A percentile compares a stretch with the other conserved stretches of the same genome.
Conservation (phyloP, 768 basidiomycete species). For the Pulveroboletus sp. region DNA sequence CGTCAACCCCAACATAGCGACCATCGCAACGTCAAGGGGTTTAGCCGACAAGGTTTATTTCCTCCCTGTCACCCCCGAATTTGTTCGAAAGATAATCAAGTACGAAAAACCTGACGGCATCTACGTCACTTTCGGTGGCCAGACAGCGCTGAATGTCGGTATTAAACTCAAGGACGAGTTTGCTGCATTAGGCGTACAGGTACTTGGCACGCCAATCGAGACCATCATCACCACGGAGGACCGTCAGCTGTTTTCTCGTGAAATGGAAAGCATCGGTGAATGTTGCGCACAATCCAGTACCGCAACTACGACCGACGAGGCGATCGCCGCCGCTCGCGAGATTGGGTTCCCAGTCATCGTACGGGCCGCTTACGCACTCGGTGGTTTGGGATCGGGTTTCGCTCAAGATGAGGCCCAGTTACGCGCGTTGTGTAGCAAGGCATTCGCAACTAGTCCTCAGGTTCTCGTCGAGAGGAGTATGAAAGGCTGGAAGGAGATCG, state of each 20-base stretch:
- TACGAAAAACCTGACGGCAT: conserved; percentile 99
- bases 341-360: conserved; percentile 98
- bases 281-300: conserved; percentile 89
- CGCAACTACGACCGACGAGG: conserved; percentile 85
- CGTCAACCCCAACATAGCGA: conserved; percentile 98
- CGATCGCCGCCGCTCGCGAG: conserved; percentile 70
- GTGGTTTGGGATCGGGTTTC: conserved; percentile 94
- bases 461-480: conserved; percentile 99
- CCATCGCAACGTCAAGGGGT: conserved; percentile 95
- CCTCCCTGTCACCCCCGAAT: conserved; percentile 96
- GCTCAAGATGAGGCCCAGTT: conserved; percentile 93
- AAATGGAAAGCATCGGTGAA: conserved; percentile 96
- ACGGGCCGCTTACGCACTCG: conserved; percentile 94
- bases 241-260: conserved; percentile 87
- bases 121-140: conserved; percentile 97
- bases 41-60: conserved; percentile 99
- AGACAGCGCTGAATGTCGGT: conserved; percentile 95
- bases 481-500: conserved; percentile 99
- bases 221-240: conserved; percentile 98
- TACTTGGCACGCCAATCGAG: conserved; percentile 94
- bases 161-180: conserved; percentile 99
- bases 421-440: conserved; percentile 84
- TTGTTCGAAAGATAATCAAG: conserved; percentile 96
- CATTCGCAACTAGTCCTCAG: conserved; percentile 96
- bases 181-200: conserved; percentile 81